These are phyloP conservation scores for Ogataea sp. DNA, from an alignment of 805 yeast species.

Conservation along the genomic window DNA sequence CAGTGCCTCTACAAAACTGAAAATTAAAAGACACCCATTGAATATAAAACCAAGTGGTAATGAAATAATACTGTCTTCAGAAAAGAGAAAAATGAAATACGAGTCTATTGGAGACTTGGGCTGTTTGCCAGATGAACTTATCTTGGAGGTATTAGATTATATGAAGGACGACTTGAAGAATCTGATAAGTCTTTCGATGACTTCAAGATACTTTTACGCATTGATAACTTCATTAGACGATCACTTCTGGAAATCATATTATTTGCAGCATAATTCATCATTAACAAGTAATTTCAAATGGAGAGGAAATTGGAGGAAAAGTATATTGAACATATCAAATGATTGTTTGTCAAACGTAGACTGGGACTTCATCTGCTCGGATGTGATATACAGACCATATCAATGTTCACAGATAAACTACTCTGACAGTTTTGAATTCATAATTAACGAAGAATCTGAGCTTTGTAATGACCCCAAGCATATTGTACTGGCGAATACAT, in stretches of 20 bases:
- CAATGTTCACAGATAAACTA: slow-evolving; percentile 73
- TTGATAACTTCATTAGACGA: slow-evolving; percentile 52
- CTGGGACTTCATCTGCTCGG: slow-evolving; percentile 57
- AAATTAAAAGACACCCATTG: slow-evolving; percentile 51
- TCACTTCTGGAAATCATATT: slow-evolving; percentile 67
- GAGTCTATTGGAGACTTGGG: slow-evolving; percentile 46
- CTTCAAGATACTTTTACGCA: slow-evolving; percentile 66
- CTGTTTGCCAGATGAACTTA: slow-evolving; percentile 53
- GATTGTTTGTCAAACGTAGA: neutral
- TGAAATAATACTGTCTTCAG: slow-evolving; percentile 18
- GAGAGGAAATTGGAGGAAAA: slow-evolving; percentile 78
- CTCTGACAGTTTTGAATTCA: slow-evolving; percentile 33
- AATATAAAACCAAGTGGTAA: slow-evolving; percentile 76
- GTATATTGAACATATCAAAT: slow-evolving; percentile 32
- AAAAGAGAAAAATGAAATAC: slow-evolving; percentile 11
- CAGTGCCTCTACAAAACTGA: slow-evolving; percentile 13
- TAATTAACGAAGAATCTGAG: slow-evolving; percentile 38
- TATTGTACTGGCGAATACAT: slow-evolving; percentile 3
- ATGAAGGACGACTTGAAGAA: slow-evolving; percentile 36
- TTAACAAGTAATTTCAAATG: slow-evolving; percentile 28
- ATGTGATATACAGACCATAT: slow-evolving; percentile 72
- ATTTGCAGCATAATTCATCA: slow-evolving; percentile 20
- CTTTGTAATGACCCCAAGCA: slow-evolving; percentile 9
- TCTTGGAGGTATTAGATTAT: slow-evolving; percentile 43
- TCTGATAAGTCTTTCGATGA: slow-evolving; percentile 42